A percentile compares a stretch with the other conserved stretches of the same genome.
Evolutionary conservation across 108 stramenopile species (phyloP).

Genomic region (Pseudonitzschia pungens): DNA sequence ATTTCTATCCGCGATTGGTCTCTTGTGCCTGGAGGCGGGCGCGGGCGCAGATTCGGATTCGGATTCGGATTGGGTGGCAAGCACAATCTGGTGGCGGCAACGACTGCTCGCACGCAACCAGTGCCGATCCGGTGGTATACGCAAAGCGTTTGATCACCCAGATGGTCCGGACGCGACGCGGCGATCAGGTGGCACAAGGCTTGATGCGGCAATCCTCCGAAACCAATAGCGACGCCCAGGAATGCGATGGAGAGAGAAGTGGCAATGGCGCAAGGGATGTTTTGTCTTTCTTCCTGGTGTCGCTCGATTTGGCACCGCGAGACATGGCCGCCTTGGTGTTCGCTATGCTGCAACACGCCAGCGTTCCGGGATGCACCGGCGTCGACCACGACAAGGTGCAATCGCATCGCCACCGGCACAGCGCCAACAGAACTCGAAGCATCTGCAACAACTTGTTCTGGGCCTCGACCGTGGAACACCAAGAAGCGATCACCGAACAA

Average conservation of each 20-base stretch:
- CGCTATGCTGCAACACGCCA: slow-evolving; percentile 15
- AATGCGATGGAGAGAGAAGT: not conserved
- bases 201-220: slow-evolving; percentile 13
- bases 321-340: slow-evolving; percentile 14
- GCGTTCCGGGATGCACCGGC: not conserved
- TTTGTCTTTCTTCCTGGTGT: slow-evolving; percentile 3
- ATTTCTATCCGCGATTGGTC: slow-evolving; percentile 30
- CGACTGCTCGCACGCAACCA: not conserved
- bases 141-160: slow-evolving; percentile 3
- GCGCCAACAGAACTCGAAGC: not conserved
- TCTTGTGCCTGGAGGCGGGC: slow-evolving; percentile 6
- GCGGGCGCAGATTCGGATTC: not conserved
- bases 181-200: slow-evolving; percentile 18
- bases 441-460: slow-evolving; percentile 16
- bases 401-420: not conserved
- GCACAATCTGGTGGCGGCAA: not conserved
- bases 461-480: slow-evolving; percentile 23
- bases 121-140: not conserved
- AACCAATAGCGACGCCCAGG: not conserved
- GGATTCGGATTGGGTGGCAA: no score
- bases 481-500: slow-evolving; percentile 24
- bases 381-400: not conserved
- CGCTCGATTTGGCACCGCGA: not conserved
- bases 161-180: slow-evolving; percentile 11
- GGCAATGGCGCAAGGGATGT: not conserved